These are phyloP conservation scores for Talaromyces sp. DNA, from an alignment of 2,329 filamentous ascomycete species.

Conservation along the genomic window DNA sequence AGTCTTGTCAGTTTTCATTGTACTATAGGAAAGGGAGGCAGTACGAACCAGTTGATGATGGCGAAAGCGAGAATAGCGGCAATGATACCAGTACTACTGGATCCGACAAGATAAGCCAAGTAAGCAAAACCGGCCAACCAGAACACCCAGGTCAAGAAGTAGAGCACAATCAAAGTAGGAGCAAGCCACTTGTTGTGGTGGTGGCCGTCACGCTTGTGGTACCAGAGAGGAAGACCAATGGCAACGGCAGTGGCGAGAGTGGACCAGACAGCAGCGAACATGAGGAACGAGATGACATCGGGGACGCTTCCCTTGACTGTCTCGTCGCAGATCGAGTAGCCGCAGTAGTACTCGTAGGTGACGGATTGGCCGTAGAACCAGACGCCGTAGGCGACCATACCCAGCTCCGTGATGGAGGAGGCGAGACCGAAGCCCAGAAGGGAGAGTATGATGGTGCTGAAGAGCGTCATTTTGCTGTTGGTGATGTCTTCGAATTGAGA, in stretches of 20 bases:
- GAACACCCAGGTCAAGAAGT: slow-evolving; percentile 31
- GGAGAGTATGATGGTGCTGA: slow-evolving; percentile 25
- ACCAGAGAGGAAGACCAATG: slow-evolving; percentile 24
- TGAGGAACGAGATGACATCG: slow-evolving; percentile 23
- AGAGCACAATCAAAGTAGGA: slow-evolving; percentile 21
- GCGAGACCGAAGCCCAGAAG: slow-evolving; percentile 24
- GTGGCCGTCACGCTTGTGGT: slow-evolving; percentile 18
- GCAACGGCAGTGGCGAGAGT: slow-evolving; percentile 23
- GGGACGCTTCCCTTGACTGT: slow-evolving; percentile 21
- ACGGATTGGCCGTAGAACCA: slow-evolving; percentile 13
- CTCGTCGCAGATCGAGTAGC: slow-evolving; percentile 13
- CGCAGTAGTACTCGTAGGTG: slow-evolving; percentile 9
- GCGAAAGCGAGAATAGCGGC: slow-evolving; percentile 30
- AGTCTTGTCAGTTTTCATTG: neutral
- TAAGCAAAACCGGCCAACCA: slow-evolving; percentile 32
- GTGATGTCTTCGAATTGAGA: neutral
- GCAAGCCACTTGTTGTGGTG: slow-evolving; percentile 25
- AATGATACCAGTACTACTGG: slow-evolving; percentile 19
- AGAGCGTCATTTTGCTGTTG: slow-evolving; percentile 15
- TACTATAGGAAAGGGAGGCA: neutral
- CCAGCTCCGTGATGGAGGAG: slow-evolving; percentile 30
- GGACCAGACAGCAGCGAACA: slow-evolving; percentile 29
- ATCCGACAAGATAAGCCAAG: slow-evolving; percentile 21
- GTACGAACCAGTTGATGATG: slow-evolving; percentile 27
- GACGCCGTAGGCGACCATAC: slow-evolving; percentile 24